phyloP scores from a whole-genome alignment of 768 basidiomycete species.

The Suillus subluteus region DNA sequence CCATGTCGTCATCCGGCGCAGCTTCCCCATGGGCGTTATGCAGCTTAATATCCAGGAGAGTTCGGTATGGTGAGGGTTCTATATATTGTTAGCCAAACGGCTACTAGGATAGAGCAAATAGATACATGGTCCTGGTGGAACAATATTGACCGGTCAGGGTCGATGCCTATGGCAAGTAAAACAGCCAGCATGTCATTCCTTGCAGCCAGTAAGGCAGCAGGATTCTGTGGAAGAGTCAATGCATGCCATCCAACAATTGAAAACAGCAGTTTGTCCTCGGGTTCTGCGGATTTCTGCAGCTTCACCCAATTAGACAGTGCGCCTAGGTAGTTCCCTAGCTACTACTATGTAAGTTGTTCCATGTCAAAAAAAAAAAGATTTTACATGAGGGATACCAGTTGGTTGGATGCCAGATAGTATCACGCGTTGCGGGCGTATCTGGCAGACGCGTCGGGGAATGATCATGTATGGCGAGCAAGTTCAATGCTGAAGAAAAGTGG shows the following conservation, averaged over 20 bases:
- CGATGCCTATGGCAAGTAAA: slow-evolving; percentile 83
- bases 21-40: slow-evolving; percentile 77
- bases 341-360: slow-evolving; percentile 11
- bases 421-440: slow-evolving; percentile 36
- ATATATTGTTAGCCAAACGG: slow-evolving; percentile 27
- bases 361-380: slow-evolving; percentile 22
- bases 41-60: slow-evolving; percentile 91
- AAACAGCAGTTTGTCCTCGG: slow-evolving; percentile 72
- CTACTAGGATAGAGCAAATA: slow-evolving; percentile 50
- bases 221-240: slow-evolving; percentile 89
- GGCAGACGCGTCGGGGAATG: slow-evolving; percentile 18
- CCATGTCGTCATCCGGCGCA: slow-evolving; percentile 95
- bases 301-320: slow-evolving; percentile 89
- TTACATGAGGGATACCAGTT: slow-evolving; percentile 87
- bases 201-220: slow-evolving; percentile 58
- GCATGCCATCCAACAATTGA: slow-evolving; percentile 96
- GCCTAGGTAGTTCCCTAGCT: slow-evolving; percentile 95
- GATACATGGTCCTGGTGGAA: slow-evolving; percentile 90
- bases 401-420: slow-evolving; percentile 95
- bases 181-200: slow-evolving; percentile 80
- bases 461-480: slow-evolving; percentile 17
- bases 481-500: background rate
- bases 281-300: slow-evolving; percentile 63
- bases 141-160: slow-evolving; percentile 71
- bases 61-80: slow-evolving; percentile 87